Base-by-base conservation (phyloP, 257 asterid species). In the Nicotiana paniculata region DNA sequence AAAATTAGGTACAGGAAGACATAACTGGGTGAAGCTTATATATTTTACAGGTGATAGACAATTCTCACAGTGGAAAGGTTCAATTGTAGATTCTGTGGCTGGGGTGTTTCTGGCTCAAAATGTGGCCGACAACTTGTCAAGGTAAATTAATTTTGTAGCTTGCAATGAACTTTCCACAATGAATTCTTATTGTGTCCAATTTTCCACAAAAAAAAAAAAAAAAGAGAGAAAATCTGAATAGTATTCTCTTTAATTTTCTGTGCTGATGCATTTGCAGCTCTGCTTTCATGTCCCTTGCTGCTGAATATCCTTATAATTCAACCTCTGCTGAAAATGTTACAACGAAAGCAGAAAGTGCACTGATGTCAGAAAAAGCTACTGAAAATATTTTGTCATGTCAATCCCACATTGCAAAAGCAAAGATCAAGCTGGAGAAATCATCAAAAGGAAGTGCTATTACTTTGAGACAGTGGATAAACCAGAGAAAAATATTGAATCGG, bases 101-200 rank as follows among this genome's bases (percentile, higher is more conserved):
- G 97, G 97, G 81, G 95, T 91, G 81, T 93, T 92, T 83, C 89
- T 93, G 58, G 87, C 97, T 66, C 97, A 92, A 86, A 93, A 93
- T 85, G 97, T 93, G 62, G 86, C 93, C 2, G 97, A 93, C 82
- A 91, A 90, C 87, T 88, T 92, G 54, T 93, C 97, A 80, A 93
- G 97, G 97, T 92, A 82, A 59, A 0, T 46, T 12, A 17, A 17
- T 4, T 30, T 66, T 51, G 57, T 37, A 32, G 18, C 13, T 12
- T 16, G 32, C 32, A 16, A 79, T 61, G 59, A 63, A 63, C 32
- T 63, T 63, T 43, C 35, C 48, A 32, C 48, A n/a, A 69, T 28
- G 13, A 18, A 33, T 48, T 77, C 8, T 46, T 75, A 62, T 12
- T 58, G 55, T 61, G 30, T 30, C 13, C 2, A 12, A 46, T 54